Base-by-base conservation (phyloP, 2,329 filamentous ascomycete genomes). In the Penicillium palitans region DNA sequence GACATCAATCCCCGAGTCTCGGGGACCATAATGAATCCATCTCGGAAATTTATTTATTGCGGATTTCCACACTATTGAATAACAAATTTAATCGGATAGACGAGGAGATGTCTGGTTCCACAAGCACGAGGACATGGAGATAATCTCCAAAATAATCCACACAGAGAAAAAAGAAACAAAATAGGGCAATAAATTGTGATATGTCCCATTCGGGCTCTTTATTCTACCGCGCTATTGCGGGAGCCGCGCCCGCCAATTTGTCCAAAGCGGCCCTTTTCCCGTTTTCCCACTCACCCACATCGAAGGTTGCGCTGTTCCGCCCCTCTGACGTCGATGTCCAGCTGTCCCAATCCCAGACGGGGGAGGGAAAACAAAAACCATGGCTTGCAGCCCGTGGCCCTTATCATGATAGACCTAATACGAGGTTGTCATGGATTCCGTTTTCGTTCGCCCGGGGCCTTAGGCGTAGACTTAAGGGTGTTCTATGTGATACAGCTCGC, bases 291-390 rank as follows among this genome's bases (percentile, higher is more conserved):
- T 10, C 15, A 44, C 21, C 41, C 25, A 44, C 33, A 41, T 42
- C n/a, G 9, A 39, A 39, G 37, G 49, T 31, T 12, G 49, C 45
- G 48, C 58, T 65, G 58, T 61, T 62, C 61, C 61, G 57, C 59
- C 59, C 29, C 65, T 65, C 68, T 72, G 70, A 71, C 70, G 69
- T 70, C 65, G 67, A 57, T 66, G 61, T 63, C 52, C 57, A 60
- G 61, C 57, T 62, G 61, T 42, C 47, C 37, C 55, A 47, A 31
- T 52, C 42, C 55, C 25, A 13, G 8, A 39, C 37, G 19, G 41
- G 27, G 27, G 55, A 45, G 52, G 52, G 39, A 27, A 17, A 19
- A n/a, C n/a, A n/a, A 39, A 24, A 29, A 24, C n/a, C 49, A 52
- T 62, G 60, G 57, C 60, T 59, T 56, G 58, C 50, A 52, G 50